These are phyloP conservation scores for Coemansia sp. DNA, from an alignment of 192 early-diverging fungal genomes.

Conservation along the genomic window DNA sequence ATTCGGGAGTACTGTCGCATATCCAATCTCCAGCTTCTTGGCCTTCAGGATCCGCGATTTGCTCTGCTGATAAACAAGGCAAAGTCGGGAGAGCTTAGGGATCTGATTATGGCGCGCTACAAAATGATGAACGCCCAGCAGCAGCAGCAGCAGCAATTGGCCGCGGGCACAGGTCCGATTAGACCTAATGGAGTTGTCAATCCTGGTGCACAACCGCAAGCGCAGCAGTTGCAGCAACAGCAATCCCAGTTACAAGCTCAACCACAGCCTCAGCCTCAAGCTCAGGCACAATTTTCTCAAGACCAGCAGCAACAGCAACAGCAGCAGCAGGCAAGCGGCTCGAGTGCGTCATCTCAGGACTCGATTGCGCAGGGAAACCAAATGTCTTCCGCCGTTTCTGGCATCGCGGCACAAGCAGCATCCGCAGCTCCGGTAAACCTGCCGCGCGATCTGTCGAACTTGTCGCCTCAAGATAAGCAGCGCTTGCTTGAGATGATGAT, in stretches of 20 bases:
- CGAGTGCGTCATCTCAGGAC: constrained; percentile 11
- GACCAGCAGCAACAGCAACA: constrained; percentile 15
- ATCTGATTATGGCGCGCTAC: constrained; percentile 11
- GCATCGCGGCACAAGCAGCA: background rate
- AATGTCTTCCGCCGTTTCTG: constrained; percentile 11
- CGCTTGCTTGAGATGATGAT: constrained; percentile 28
- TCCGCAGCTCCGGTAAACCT: constrained; percentile 10
- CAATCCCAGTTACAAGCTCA: constrained; percentile 6
- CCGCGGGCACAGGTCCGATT: constrained; percentile 1
- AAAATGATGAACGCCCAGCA: constrained; percentile 15
- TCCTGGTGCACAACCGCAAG: background rate
- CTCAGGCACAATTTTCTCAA: background rate
- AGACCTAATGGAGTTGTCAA: constrained; percentile 5
- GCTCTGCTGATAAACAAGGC: constrained; percentile 21
- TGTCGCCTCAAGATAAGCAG: constrained; percentile 22
- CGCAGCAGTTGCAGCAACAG: constrained; percentile 1
- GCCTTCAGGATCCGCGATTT: constrained; percentile 21
- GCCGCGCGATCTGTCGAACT: constrained; percentile 21
- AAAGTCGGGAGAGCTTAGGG: constrained; percentile 31
- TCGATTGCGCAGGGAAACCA: constrained; percentile 15
- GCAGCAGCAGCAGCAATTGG: constrained; percentile 17
- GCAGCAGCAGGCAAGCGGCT: constrained; percentile 1
- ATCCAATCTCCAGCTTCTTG: constrained; percentile 15
- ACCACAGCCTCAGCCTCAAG: background rate
- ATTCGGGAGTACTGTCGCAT: constrained; percentile 30